phyloP scores from a whole-genome alignment of 257 asterid genomes.

The Henckelia pumila region DNA sequence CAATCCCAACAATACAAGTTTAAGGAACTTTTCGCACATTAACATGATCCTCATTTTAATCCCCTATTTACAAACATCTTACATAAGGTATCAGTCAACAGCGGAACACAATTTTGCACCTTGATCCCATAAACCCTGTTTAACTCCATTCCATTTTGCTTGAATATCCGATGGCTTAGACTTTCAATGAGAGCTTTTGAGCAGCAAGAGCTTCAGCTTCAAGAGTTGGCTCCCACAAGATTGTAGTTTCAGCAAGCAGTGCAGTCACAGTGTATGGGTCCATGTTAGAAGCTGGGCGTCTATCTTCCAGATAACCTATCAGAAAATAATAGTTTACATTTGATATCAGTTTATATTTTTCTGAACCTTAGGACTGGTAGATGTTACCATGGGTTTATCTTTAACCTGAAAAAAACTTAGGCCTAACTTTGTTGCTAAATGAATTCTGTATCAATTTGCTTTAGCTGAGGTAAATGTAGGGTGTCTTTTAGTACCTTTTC shows the following conservation, averaged over 20 bases:
- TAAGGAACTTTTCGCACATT: slow-evolving; percentile 31
- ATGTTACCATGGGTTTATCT: too few species aligned
- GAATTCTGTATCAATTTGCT: too few species aligned
- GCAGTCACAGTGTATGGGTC: slow-evolving; percentile 86
- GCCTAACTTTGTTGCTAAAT: too few species aligned
- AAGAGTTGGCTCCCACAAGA: slow-evolving; percentile 88
- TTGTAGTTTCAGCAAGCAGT: slow-evolving; percentile 83
- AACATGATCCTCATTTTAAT: slow-evolving; percentile 32
- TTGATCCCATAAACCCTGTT: slow-evolving; percentile 15
- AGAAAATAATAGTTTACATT: not conserved
- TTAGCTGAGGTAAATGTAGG: not conserved
- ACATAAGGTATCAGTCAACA: slow-evolving; percentile 20
- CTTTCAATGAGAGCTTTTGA: slow-evolving; percentile 67
- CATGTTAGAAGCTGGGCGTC: slow-evolving; percentile 99
- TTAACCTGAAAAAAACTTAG: too few species aligned
- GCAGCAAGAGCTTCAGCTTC: slow-evolving; percentile 94
- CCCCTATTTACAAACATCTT: slow-evolving; percentile 43
- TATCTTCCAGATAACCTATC: slow-evolving; percentile 91
- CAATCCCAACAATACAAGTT: slow-evolving; percentile 20
- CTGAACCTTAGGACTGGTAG: too few species aligned
- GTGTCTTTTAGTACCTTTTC: slow-evolving; percentile 56
- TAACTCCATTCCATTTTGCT: not conserved
- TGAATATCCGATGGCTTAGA: slow-evolving; percentile 33
- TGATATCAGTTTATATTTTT: not conserved
- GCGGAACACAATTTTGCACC: slow-evolving; percentile 30